These are phyloP conservation scores for Anthostomella pinea DNA, from an alignment of 2,329 filamentous ascomycete genomes.

Conservation along the genomic window DNA sequence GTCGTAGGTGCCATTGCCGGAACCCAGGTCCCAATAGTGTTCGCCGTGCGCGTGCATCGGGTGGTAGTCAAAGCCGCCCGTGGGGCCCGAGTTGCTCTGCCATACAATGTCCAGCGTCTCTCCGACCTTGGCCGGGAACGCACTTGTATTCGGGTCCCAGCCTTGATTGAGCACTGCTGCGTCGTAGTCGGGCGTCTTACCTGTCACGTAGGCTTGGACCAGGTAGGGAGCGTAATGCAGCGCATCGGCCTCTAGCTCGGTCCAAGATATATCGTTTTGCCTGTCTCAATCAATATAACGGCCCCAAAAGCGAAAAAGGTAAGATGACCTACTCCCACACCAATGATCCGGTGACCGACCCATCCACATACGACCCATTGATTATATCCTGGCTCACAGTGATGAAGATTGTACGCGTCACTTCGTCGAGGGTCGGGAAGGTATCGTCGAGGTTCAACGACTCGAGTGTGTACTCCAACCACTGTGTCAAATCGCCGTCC, in stretches of 20 bases:
- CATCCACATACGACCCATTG: slow-evolving; percentile 29
- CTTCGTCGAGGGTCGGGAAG: slow-evolving; percentile 42
- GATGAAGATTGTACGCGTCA: slow-evolving; percentile 48
- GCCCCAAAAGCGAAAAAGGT: background rate
- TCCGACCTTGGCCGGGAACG: slow-evolving; percentile 52
- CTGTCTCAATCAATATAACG: slow-evolving; percentile 12
- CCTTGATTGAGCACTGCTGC: slow-evolving; percentile 48
- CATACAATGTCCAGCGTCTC: slow-evolving; percentile 56
- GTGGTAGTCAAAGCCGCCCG: slow-evolving; percentile 43
- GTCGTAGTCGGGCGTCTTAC: slow-evolving; percentile 50
- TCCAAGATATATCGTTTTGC: slow-evolving; percentile 45
- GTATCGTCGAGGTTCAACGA: slow-evolving; percentile 28
- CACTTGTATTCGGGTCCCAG: slow-evolving; percentile 49
- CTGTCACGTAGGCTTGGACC: slow-evolving; percentile 50
- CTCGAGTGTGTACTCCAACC: slow-evolving; percentile 47
- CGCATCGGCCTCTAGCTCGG: slow-evolving; percentile 30
- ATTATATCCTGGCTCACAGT: slow-evolving; percentile 40
- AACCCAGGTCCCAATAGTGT: slow-evolving; percentile 52
- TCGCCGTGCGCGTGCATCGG: slow-evolving; percentile 55
- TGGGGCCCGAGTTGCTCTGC: slow-evolving; percentile 38
- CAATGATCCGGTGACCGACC: slow-evolving; percentile 29
- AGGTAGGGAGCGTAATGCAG: slow-evolving; percentile 42
- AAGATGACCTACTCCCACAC: slow-evolving; percentile 34
- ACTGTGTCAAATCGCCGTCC: slow-evolving; percentile 31
- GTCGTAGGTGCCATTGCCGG: slow-evolving; percentile 52